Percentiles rank a stretch among this genome's conserved stretches.
Evolutionary conservation across 2,329 filamentous ascomycete species (phyloP).

Genomic region (Alternaria sp.): DNA sequence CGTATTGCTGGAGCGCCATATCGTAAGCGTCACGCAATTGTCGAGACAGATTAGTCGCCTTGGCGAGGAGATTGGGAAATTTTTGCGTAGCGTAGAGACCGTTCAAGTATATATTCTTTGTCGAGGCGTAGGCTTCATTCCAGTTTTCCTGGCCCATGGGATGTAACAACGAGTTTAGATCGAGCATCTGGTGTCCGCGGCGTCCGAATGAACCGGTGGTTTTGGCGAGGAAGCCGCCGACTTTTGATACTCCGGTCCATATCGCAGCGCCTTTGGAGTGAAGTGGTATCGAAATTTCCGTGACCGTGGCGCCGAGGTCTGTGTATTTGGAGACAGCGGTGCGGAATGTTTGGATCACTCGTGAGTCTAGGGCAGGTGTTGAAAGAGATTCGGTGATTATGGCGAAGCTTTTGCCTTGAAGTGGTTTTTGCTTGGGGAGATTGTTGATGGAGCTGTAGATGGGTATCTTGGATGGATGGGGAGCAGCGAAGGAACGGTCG

Average conservation of each 20-base stretch:
- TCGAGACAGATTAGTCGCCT: conserved; percentile 53
- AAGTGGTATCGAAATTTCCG: conserved; percentile 61
- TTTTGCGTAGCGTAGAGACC: conserved; percentile 57
- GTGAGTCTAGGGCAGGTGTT: conserved; percentile 48
- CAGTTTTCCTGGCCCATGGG: conserved; percentile 60
- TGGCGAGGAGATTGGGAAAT: not conserved
- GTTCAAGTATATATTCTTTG: conserved; percentile 65
- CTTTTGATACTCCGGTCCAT: conserved; percentile 59
- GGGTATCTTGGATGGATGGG: conserved; percentile 35
- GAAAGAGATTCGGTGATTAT: conserved; percentile 43
- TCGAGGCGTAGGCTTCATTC: conserved; percentile 60
- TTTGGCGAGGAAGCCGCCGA: conserved; percentile 56
- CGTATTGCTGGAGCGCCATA: conserved; percentile 51
- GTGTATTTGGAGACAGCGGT: conserved; percentile 54
- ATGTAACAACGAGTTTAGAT: conserved; percentile 61
- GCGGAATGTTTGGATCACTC: conserved; percentile 55
- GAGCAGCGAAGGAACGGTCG: conserved; percentile 48
- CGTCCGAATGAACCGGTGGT: conserved; percentile 54
- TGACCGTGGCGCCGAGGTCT: conserved; percentile 59
- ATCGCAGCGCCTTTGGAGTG: conserved; percentile 60
- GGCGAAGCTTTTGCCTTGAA: conserved; percentile 36
- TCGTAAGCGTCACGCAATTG: conserved; percentile 61
- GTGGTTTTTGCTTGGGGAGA: conserved; percentile 23
- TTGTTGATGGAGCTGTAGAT: conserved; percentile 36
- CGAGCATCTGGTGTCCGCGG: conserved; percentile 59